Conservation (phyloP, 2,329 filamentous ascomycete genomes). For the Xylariaceae sp. region DNA sequence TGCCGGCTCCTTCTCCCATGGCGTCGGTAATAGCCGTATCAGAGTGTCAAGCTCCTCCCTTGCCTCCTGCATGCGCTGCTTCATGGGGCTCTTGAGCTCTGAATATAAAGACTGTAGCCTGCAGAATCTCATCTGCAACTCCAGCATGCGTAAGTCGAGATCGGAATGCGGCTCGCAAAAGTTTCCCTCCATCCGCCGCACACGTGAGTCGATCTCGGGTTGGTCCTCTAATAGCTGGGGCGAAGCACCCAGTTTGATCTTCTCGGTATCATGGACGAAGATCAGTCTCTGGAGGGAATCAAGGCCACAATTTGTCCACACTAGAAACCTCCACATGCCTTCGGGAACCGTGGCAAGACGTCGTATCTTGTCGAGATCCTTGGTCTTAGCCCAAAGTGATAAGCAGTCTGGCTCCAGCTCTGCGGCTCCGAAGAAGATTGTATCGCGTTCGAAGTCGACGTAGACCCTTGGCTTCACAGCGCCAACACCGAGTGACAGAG, state of each 20-base stretch:
- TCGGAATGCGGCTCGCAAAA: slow-evolving; percentile 7
- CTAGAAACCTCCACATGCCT: slow-evolving; percentile 32
- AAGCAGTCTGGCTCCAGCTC: slow-evolving; percentile 31
- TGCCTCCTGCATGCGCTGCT: slow-evolving; percentile 32
- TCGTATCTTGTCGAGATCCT: slow-evolving; percentile 26
- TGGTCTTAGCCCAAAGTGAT: slow-evolving; percentile 28
- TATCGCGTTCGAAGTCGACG: slow-evolving; percentile 33
- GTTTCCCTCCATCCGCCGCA: slow-evolving; percentile 21
- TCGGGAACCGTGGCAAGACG: slow-evolving; percentile 34
- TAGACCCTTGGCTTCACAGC: slow-evolving; percentile 28
- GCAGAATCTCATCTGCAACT: too few species aligned
- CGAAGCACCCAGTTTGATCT: slow-evolving; percentile 23
- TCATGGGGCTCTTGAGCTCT: slow-evolving; percentile 22
- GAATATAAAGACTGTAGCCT: too few species aligned
- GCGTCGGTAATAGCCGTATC: slow-evolving; percentile 30
- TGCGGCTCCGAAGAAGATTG: slow-evolving; percentile 31
- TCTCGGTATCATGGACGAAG: slow-evolving; percentile 32
- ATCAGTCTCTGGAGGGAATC: slow-evolving; percentile 31
- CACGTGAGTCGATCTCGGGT: slow-evolving; percentile 17
- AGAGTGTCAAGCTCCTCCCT: slow-evolving; percentile 32
- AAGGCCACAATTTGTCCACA: slow-evolving; percentile 29
- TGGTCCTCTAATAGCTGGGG: slow-evolving; percentile 31
- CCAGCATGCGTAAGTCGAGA: too few species aligned
- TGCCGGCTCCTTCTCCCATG: slow-evolving; percentile 30
- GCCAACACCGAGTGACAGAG: slow-evolving; percentile 29